phyloP scores from a whole-genome alignment of 2,329 filamentous ascomycete genomes.

The Sporothrix brunneoviolacea region DNA sequence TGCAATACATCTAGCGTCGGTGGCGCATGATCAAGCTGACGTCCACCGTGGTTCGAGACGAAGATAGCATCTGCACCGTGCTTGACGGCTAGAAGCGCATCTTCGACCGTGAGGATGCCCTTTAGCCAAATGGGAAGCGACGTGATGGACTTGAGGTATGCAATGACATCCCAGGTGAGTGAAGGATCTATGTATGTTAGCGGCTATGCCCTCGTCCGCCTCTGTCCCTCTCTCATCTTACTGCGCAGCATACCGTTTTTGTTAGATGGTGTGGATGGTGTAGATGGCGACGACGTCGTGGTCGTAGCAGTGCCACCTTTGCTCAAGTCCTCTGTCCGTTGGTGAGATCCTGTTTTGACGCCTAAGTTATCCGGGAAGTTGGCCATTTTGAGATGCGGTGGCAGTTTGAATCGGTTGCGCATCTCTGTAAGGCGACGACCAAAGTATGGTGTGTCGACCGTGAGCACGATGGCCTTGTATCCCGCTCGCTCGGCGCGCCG shows the following conservation, averaged over 20 bases:
- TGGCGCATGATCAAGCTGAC: neutral
- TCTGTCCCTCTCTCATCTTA: too few species aligned
- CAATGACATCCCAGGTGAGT: neutral
- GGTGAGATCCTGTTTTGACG: neutral
- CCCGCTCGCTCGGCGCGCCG: neutral
- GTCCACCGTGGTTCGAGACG: neutral
- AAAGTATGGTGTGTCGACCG: constrained; percentile 1
- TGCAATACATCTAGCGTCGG: neutral
- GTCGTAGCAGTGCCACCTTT: neutral
- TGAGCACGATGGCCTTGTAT: neutral
- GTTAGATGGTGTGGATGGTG: neutral
- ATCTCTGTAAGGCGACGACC: neutral
- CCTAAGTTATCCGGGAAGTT: neutral
- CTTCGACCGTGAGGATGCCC: neutral
- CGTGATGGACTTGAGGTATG: neutral
- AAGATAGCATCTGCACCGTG: neutral
- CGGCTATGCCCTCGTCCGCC: too few species aligned
- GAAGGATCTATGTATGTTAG: neutral
- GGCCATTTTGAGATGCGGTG: neutral
- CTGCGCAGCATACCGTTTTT: neutral
- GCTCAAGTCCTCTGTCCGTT: neutral
- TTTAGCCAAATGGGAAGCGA: neutral
- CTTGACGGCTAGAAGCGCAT: neutral
- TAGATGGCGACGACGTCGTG: too few species aligned
- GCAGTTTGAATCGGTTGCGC: neutral